Percentiles rank a stretch among this genome's conserved stretches.
Conservation (phyloP, 768 basidiomycete species). For the Roridomyces roridus region DNA sequence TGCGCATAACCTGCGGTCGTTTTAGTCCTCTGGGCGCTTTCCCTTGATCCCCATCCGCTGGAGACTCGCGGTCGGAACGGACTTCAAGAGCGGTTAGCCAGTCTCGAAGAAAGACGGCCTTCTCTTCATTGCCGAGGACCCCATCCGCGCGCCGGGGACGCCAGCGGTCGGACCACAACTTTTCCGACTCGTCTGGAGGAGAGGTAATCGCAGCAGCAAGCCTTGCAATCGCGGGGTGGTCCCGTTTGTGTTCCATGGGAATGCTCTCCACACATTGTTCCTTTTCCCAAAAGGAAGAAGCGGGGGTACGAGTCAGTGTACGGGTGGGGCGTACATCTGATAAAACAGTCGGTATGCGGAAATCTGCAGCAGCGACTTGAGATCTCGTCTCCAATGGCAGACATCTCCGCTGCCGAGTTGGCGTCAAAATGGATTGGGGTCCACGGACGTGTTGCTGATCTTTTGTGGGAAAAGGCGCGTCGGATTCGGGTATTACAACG, state of each 20-base stretch:
- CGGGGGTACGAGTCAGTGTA: constrained; percentile 1
- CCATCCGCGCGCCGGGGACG: constrained; percentile 75
- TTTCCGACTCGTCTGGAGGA: constrained; percentile 35
- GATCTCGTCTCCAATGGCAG: neutral
- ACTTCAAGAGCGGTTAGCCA: constrained; percentile 81
- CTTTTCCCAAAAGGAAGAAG: constrained; percentile 11
- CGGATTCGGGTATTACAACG: neutral
- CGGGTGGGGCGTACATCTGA: neutral
- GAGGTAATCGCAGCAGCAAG: constrained; percentile 31
- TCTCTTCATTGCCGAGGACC: constrained; percentile 78
- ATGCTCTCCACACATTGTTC: constrained; percentile 31
- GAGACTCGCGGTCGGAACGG: constrained; percentile 42
- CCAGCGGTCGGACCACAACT: constrained; percentile 79
- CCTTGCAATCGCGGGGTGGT: constrained; percentile 59
- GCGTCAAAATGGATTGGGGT: constrained; percentile 48
- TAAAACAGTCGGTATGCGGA: neutral
- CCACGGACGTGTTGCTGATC: constrained; percentile 69
- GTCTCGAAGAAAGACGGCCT: constrained; percentile 73
- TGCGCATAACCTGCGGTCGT: constrained; percentile 64
- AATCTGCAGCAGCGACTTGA: neutral
- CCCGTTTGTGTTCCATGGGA: constrained; percentile 37
- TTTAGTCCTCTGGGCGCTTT: constrained; percentile 43
- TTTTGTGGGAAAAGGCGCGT: constrained; percentile 54
- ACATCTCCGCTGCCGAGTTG: constrained; percentile 8
- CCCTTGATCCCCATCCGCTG: constrained; percentile 33